Conservation (phyloP, 1,284 basidiomycete genomes). For the Cutaneotrichosporon spelunceum region DNA sequence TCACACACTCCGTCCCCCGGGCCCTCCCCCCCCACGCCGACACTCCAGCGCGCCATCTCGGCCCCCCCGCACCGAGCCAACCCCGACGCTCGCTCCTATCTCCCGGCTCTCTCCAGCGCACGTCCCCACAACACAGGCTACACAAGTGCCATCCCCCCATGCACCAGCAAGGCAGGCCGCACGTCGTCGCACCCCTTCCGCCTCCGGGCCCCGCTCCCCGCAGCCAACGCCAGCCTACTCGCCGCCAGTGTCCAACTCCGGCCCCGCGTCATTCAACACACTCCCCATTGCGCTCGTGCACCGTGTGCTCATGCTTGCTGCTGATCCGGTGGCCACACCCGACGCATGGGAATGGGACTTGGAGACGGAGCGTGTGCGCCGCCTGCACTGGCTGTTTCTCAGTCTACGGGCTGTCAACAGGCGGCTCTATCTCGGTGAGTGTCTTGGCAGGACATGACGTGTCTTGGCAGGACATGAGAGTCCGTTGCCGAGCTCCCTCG, state of each 20-base stretch:
- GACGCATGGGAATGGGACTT: constrained; percentile 31
- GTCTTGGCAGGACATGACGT: background rate
- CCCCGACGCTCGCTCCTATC: background rate
- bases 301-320: constrained; percentile 34
- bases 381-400: constrained; percentile 34
- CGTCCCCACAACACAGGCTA: background rate
- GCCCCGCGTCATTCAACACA: background rate
- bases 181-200: background rate
- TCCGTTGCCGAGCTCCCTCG: no score
- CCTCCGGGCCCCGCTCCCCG: background rate
- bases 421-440: constrained; percentile 42
- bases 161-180: background rate
- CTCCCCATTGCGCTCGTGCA: constrained; percentile 39
- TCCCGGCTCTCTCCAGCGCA: background rate
- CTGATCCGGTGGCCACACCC: constrained; percentile 38
- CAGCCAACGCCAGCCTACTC: constrained; percentile 7
- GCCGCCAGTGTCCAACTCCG: background rate
- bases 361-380: constrained; percentile 37
- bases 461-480: background rate
- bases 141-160: no score
- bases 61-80: background rate
- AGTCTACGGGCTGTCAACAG: constrained; percentile 36
- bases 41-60: background rate
- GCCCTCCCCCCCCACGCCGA: background rate
- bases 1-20: constrained; percentile 6